These are phyloP conservation scores for Myriosclerotinia curreyana DNA, from an alignment of 2,329 filamentous ascomycete genomes.

Conservation along the genomic window DNA sequence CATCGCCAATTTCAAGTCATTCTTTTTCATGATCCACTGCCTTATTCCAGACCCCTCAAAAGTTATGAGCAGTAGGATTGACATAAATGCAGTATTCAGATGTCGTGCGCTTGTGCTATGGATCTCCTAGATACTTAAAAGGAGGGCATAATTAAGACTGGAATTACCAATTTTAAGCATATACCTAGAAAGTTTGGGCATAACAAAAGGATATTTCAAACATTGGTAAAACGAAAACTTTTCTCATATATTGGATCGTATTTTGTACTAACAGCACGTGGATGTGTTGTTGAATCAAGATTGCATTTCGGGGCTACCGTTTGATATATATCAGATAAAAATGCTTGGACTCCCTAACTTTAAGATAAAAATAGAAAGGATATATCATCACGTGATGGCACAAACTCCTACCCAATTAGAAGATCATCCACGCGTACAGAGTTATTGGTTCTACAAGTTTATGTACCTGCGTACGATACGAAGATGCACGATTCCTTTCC, in stretches of 20 bases:
- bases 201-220: not conserved
- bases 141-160: not conserved
- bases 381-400: not conserved
- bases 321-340: conserved; percentile 5
- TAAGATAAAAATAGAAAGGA: not conserved
- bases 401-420: too few relatives aligned
- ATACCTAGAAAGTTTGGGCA: not conserved
- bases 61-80: conserved; percentile 1
- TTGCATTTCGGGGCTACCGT: not conserved
- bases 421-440: not conserved
- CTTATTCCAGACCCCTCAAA: not conserved
- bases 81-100: conserved; percentile 1
- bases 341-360: not conserved
- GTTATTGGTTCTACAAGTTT: too few relatives aligned
- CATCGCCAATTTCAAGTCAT: not conserved
- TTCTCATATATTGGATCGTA: not conserved
- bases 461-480: too few relatives aligned
- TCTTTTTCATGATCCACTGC: not conserved
- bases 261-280: conserved; percentile 5
- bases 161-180: conserved; percentile 8
- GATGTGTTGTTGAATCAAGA: not conserved
- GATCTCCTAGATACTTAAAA: not conserved
- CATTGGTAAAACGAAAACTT: not conserved
- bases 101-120: not conserved
- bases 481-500: too few relatives aligned